These are phyloP conservation scores for Entrophospora sp. DNA, from an alignment of 192 early-diverging fungal genomes.

Conservation along the genomic window DNA sequence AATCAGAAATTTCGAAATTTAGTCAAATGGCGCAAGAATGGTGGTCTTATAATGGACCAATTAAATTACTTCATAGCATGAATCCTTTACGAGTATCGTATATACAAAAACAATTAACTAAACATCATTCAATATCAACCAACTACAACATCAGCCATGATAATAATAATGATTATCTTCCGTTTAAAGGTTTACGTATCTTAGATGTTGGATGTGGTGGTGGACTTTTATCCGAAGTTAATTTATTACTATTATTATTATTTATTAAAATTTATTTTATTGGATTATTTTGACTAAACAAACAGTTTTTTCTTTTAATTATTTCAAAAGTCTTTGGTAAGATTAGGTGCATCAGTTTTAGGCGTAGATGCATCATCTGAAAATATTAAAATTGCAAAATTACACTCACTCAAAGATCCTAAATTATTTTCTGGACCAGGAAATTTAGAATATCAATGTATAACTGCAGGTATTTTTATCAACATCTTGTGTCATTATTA, in stretches of 20 bases:
- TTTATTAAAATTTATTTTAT: not conserved
- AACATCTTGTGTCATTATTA: not conserved
- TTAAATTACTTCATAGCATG: conserved; percentile 74
- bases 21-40: conserved; percentile 62
- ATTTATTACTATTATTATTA: not conserved
- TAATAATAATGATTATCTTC: conserved; percentile 18
- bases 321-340: conserved; percentile 50
- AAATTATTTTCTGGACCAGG: conserved; percentile 39
- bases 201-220: conserved; percentile 95
- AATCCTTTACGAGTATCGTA: conserved; percentile 67
- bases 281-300: not conserved
- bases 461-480: conserved; percentile 45
- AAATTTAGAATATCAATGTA: conserved; percentile 51
- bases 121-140: not conserved
- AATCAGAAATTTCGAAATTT: conserved; percentile 70
- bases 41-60: conserved; percentile 86
- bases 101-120: conserved; percentile 49
- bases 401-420: conserved; percentile 67
- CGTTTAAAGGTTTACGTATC: conserved; percentile 49
- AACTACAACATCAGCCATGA: conserved; percentile 14
- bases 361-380: conserved; percentile 83
- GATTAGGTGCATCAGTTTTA: conserved; percentile 61
- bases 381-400: conserved; percentile 70
- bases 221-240: conserved; percentile 77
- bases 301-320: not conserved